These are phyloP conservation scores for Penicillium robsamsonii DNA, from an alignment of 495 filamentous ascomycete genomes.

Conservation along the genomic window DNA sequence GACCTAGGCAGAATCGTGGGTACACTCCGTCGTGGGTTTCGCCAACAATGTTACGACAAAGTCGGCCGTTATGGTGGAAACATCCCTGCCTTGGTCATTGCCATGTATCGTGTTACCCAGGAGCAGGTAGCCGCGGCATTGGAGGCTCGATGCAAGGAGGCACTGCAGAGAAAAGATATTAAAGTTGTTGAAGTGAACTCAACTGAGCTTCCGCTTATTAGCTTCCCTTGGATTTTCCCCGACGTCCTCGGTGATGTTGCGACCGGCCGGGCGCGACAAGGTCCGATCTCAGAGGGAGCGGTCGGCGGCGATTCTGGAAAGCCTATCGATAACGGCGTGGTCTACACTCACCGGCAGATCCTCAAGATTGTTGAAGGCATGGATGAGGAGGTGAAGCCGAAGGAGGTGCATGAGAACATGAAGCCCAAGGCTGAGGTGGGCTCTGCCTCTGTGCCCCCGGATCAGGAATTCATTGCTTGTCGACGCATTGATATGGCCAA, in stretches of 20 bases:
- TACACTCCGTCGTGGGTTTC: conserved; percentile 64
- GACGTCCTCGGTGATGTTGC: conserved; percentile 73
- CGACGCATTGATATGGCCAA: not conserved
- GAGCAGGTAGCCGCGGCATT: conserved; percentile 61
- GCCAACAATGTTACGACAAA: conserved; percentile 57
- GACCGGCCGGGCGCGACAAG: conserved; percentile 18
- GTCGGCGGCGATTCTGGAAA: not conserved
- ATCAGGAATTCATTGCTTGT: not conserved
- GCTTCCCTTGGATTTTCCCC: conserved; percentile 89
- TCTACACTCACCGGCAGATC: conserved; percentile 15
- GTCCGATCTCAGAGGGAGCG: not conserved
- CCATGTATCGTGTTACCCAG: conserved; percentile 82
- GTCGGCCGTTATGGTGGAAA: conserved; percentile 57
- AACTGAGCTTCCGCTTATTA: conserved; percentile 72
- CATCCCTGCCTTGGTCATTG: conserved; percentile 71
- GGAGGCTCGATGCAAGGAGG: conserved; percentile 19
- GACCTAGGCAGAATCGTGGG: conserved; percentile 65
- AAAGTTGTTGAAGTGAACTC: conserved; percentile 31
- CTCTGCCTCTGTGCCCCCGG: not conserved
- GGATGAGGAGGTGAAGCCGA: not conserved
- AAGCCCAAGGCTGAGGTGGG: not conserved
- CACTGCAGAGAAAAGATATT: conserved; percentile 20
- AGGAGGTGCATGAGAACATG: not conserved
- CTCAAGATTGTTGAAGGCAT: conserved; percentile 1
- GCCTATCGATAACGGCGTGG: not conserved